phyloP scores from a whole-genome alignment of 345 rosid species.

The Anacardium occidentale region DNA sequence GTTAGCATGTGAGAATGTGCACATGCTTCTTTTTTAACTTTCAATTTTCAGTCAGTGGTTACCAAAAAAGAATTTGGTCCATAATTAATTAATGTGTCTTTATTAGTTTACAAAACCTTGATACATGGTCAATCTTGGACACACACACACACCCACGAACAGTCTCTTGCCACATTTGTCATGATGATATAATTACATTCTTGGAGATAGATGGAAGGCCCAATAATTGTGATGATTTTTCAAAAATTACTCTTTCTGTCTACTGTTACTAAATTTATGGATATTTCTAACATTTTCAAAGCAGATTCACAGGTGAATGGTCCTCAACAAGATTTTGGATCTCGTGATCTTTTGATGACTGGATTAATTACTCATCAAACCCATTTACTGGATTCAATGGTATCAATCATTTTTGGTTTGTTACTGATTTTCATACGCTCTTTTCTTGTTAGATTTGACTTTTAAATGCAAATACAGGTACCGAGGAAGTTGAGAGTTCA shows the following conservation, averaged over 20 bases:
- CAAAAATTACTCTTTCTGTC: neutral
- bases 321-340: slow-evolving; percentile 11
- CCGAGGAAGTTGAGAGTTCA: slow-evolving; percentile 35
- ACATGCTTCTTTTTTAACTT: neutral
- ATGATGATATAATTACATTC: neutral
- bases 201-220: neutral
- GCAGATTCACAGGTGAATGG: slow-evolving; percentile 15
- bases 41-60: neutral
- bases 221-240: neutral
- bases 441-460: slow-evolving; percentile 8
- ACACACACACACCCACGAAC: no score
- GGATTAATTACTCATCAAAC: slow-evolving; percentile 12
- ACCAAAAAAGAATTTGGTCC: neutral
- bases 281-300: neutral
- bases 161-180: neutral
- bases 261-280: neutral
- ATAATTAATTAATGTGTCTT: neutral
- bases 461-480: slow-evolving; percentile 26
- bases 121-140: neutral
- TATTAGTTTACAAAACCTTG: neutral
- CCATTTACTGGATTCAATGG: slow-evolving; percentile 27
- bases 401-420: slow-evolving; percentile 9
- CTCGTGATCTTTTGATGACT: slow-evolving; percentile 11
- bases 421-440: neutral
- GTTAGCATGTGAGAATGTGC: no score